Evolutionary conservation across 352 stramenopile genomes (phyloP), one percentile per base, ranked within the genome.

Genomic region (Phytophthora boehmeriae): DNA sequence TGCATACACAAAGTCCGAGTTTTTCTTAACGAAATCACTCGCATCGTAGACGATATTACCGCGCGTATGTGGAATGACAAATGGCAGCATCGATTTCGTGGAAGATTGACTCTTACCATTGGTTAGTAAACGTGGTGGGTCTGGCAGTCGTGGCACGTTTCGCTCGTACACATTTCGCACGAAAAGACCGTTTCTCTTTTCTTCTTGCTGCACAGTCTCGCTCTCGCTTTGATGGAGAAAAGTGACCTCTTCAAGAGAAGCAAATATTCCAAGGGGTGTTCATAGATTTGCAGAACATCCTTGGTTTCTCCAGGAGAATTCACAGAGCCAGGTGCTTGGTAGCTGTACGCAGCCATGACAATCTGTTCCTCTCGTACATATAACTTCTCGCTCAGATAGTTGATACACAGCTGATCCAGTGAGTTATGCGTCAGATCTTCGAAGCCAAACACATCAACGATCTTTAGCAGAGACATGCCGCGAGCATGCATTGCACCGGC

Each of bases 331-430:
- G 10, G 9, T 5, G 25, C 11, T 35, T 43, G 20, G n/a, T 30
- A 44, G 16, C 4, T 44, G 42, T 69, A 71, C 0, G 52, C 55
- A 39, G 51, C 49, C 30, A 42, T 22, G 19, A 77, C 10, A 6
- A 71, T 42, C 64, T 77, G 59, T 25, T 74, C 68, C 35, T 90
- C 79, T 10, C 66, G 76, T 5, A 56, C 59, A 19, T 83, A 83
- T 9, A 93, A 70, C 43, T 92, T 93, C 27, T 93, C 84, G n/a
- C 75, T 92, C 59, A 90, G 53, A 59, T 89, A 93, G 50, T 93
- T 93, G 53, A 93, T 90, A 43, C 82, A 92, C 0, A 93, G 69
- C 47, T 93, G 84, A 68, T 89, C 84, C 32, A 92, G 68, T 19
- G 84, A 93, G 59, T 92, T 92, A 25, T 59, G 49, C 19, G 50